Evolutionary conservation across 306 rosid genomes (phyloP).

Genomic region (Betula pendula): DNA sequence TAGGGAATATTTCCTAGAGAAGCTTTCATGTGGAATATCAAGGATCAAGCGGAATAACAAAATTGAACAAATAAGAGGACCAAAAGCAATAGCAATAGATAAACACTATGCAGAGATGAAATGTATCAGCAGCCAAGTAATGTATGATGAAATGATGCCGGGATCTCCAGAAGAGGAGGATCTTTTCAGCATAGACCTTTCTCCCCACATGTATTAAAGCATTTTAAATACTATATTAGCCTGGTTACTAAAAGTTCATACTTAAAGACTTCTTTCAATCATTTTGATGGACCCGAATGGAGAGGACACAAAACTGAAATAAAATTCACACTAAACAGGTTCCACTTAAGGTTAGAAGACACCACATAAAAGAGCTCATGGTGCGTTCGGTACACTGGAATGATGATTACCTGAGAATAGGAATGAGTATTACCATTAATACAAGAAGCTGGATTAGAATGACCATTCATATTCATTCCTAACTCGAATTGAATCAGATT

Average conservation of each 20-base stretch:
- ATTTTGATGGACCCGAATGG: not conserved
- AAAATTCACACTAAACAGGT: too few species aligned
- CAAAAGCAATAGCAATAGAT: constrained; percentile 5
- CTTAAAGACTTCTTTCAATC: not conserved
- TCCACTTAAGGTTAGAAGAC: too few species aligned
- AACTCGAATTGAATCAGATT: too few species aligned
- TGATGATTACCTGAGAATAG: too few species aligned
- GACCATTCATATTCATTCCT: too few species aligned
- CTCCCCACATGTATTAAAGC: constrained; percentile 17
- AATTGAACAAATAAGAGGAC: constrained; percentile 49
- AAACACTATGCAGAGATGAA: constrained; percentile 17
- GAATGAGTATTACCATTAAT: too few species aligned
- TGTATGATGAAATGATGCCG: constrained; percentile 51
- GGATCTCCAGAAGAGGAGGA: constrained; percentile 45
- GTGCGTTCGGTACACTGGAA: too few species aligned
- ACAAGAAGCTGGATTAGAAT: too few species aligned
- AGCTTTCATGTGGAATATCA: constrained; percentile 56
- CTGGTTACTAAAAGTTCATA: too few species aligned
- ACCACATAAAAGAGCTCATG: too few species aligned
- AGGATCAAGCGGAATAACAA: constrained; percentile 49
- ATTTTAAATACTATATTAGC: not conserved
- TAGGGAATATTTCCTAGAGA: constrained; percentile 47
- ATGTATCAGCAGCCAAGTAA: constrained; percentile 33
- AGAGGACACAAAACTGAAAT: not conserved
- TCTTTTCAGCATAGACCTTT: constrained; percentile 22